A percentile compares a stretch with the other conserved stretches of the same genome.
These are phyloP conservation scores for Quercus aquifolioides DNA, from an alignment of 306 rosid genomes.

Conservation along the genomic window DNA sequence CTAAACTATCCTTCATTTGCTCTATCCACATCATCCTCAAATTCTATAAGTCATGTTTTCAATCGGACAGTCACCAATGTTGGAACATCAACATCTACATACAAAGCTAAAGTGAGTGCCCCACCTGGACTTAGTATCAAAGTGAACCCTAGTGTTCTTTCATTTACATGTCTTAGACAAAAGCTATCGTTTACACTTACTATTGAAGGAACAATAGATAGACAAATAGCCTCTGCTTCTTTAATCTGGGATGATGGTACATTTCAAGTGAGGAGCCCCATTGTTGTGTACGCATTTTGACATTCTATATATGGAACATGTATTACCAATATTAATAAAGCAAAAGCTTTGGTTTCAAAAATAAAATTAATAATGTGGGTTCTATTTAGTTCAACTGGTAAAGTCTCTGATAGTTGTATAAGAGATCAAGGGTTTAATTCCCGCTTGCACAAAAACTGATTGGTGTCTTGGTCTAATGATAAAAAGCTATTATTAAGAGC, in stretches of 20 bases:
- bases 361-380: too few species aligned
- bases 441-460: too few species aligned
- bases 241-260: constrained; percentile 51
- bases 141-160: constrained; percentile 36
- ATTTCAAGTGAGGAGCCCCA: constrained; percentile 47
- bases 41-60: constrained; percentile 19
- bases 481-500: too few species aligned
- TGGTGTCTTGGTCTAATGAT: too few species aligned
- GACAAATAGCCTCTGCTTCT: constrained; percentile 26
- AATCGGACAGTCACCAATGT: constrained; percentile 41
- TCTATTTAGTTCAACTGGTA: too few species aligned
- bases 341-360: too few species aligned
- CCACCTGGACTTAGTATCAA: constrained; percentile 26
- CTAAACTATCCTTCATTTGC: constrained; percentile 54
- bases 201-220: constrained; percentile 19
- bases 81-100: constrained; percentile 32
- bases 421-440: too few species aligned
- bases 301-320: too few species aligned
- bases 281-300: not conserved
- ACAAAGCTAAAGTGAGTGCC: constrained; percentile 27
- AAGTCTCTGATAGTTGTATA: too few species aligned
- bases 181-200: constrained; percentile 22
- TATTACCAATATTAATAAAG: too few species aligned
- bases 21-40: constrained; percentile 1
- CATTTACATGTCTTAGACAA: constrained; percentile 34